Base-by-base conservation (phyloP, 176 grass and related monocot genomes). In the Bonia amplexicaulis region DNA sequence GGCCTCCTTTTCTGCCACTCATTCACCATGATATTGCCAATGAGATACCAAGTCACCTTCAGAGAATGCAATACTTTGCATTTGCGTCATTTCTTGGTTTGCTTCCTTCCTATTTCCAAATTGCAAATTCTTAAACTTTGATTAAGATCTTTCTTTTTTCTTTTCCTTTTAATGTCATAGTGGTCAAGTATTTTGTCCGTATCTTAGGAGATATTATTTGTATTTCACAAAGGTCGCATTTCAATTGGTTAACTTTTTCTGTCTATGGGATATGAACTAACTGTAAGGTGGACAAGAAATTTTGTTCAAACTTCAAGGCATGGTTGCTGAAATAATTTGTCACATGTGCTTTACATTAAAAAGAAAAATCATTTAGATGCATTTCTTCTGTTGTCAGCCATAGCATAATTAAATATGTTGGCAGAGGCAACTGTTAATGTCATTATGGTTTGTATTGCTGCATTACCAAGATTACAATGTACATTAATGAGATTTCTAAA, bases 11-110 rank as follows among this genome's bases (percentile, higher is more conserved):
- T 80, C 78, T 99, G 41, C 97, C 97, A 73, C 88, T 99, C 46
- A 99, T 99, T 47, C 97, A 99, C 89, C 93, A 99, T 88, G 97
- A 99, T 84, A 96, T 99, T 79, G 68, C 85, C 33, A 94, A 89
- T 82, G 97, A 99, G 88, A 99, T 99, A 89, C 97, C 97, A 0
- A 91, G 84, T 76, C 97, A 96, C 78, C 85, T 95, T 66, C 93
- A 96, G 41, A 89, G 90, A 87, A 90, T 96, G 92, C 97, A 96
- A 77, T 99, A 96, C 49, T 66, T 99, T 76, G 97, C 93, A 73
- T 99, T 99, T 82, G 81, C 97, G 60, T 99, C 97, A 9, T 92
- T 92, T 78, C 86, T 99, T 84, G 97, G 97, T 99, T 92, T 69
- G 15, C 26, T 63, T 81, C 66, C 65, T 55, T 84, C n/a, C 2